phyloP scores from a whole-genome alignment of 208 protist genomes.

The Porcisia hertigi region DNA sequence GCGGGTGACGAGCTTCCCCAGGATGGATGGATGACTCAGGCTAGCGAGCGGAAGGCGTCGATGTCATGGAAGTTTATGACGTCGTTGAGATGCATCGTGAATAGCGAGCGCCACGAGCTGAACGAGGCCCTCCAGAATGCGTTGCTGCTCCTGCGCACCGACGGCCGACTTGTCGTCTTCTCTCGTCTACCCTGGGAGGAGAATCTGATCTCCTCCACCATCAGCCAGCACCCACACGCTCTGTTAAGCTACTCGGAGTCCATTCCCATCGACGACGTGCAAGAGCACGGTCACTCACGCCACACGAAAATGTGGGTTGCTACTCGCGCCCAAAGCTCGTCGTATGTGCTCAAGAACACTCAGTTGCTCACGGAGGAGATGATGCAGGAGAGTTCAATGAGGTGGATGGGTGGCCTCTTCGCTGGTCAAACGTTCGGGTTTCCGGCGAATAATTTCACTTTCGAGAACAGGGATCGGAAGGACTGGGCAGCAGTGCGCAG shows the following conservation, averaged over 20 bases:
- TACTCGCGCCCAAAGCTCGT: conserved; percentile 50
- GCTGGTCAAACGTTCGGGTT: conserved; percentile 85
- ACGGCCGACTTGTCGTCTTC: conserved; percentile 79
- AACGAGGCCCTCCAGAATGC: conserved; percentile 65
- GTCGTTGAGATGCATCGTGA: conserved; percentile 83
- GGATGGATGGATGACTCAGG: conserved; percentile 70
- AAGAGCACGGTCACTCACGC: conserved; percentile 62
- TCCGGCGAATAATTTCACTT: conserved; percentile 87
- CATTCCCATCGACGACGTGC: conserved; percentile 62
- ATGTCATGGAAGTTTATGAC: conserved; percentile 88
- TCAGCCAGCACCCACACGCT: conserved; percentile 76
- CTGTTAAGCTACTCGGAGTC: conserved; percentile 75
- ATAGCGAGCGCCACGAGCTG: conserved; percentile 79
- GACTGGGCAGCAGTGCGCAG: conserved; percentile 39
- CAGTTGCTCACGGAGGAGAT: conserved; percentile 58
- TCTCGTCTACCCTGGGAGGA: conserved; percentile 81
- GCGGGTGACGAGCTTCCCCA: conserved; percentile 69
- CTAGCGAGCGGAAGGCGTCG: conserved; percentile 61
- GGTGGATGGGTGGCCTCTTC: conserved; percentile 80
- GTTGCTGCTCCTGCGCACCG: conserved; percentile 64
- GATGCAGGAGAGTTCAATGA: conserved; percentile 67
- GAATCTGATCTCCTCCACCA: conserved; percentile 52
- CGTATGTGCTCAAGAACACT: conserved; percentile 77
- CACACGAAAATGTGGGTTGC: conserved; percentile 89
- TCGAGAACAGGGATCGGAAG: conserved; percentile 61